Conservation (phyloP, 148 eudicot species). For the Polygonum aviculare region DNA sequence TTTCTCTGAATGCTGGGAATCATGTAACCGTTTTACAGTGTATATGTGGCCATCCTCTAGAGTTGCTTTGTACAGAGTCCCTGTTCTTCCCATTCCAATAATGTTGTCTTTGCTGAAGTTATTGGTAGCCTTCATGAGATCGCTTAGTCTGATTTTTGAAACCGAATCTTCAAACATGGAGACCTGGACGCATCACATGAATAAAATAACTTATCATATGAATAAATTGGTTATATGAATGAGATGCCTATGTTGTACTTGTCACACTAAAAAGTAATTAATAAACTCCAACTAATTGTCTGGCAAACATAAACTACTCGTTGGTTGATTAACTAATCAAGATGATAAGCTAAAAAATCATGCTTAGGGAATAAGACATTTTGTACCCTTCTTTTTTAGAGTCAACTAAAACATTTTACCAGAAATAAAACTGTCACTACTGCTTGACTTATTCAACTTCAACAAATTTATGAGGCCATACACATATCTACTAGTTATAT, state of each 20-base stretch:
- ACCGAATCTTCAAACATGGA: constrained; percentile 73
- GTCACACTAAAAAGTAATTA: no score
- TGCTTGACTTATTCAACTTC: no score
- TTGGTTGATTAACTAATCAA: no score
- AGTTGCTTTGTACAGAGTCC: constrained; percentile 64
- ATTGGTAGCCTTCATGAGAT: constrained; percentile 58
- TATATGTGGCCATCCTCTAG: constrained; percentile 68
- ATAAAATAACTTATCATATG: background rate
- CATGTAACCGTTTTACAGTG: constrained; percentile 60
- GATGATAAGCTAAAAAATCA: no score
- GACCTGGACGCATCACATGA: constrained; percentile 29
- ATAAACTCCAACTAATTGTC: no score
- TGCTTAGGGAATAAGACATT: no score
- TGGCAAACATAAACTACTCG: no score
- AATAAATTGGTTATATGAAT: constrained; percentile 25
- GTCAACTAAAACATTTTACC: no score
- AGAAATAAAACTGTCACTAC: no score
- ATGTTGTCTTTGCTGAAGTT: constrained; percentile 44
- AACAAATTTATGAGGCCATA: no score
- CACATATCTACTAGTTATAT: no score
- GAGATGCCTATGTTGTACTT: background rate
- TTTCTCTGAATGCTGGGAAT: constrained; percentile 56
- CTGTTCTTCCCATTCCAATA: constrained; percentile 53
- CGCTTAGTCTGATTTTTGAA: constrained; percentile 56
- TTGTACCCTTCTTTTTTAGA: no score